These are phyloP conservation scores for Luvunga scandens DNA, from an alignment of 345 rosid species.

Conservation along the genomic window DNA sequence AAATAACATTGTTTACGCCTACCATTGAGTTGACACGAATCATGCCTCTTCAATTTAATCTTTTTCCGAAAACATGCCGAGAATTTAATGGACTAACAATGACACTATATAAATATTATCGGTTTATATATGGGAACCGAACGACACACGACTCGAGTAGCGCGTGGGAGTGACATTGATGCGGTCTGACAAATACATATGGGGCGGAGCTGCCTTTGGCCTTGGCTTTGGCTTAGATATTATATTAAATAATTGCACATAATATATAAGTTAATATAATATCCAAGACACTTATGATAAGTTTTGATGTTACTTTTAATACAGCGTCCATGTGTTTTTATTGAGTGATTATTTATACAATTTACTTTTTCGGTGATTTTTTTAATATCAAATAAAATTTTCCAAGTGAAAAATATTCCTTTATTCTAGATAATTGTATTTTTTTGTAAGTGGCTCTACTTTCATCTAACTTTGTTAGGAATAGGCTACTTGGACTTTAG, in stretches of 20 bases:
- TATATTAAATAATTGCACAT: not conserved
- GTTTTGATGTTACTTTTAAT: not conserved
- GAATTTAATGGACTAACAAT: not conserved
- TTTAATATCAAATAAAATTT: no score
- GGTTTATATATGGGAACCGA: not conserved
- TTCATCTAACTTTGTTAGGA: no score
- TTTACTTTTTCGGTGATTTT: no score
- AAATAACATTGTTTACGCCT: no score
- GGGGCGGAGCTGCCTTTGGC: slow-evolving; percentile 16
- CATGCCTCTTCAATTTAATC: not conserved
- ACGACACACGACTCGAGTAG: not conserved
- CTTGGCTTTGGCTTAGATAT: not conserved
- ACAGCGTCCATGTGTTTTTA: not conserved
- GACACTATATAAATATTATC: not conserved
- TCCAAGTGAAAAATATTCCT: no score
- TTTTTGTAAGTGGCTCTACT: no score
- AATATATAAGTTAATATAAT: no score
- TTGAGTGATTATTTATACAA: not conserved
- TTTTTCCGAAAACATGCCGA: not conserved
- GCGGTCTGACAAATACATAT: slow-evolving; percentile 18
- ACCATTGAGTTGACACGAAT: not conserved
- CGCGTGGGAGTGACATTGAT: slow-evolving; percentile 15
- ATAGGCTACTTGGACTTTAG: no score
- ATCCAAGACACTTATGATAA: not conserved
- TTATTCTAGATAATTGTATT: no score